Evolutionary conservation across 495 filamentous ascomycete genomes (phyloP), one percentile per base, ranked within the genome.

Genomic region (Annulohypoxylon moriforme): DNA sequence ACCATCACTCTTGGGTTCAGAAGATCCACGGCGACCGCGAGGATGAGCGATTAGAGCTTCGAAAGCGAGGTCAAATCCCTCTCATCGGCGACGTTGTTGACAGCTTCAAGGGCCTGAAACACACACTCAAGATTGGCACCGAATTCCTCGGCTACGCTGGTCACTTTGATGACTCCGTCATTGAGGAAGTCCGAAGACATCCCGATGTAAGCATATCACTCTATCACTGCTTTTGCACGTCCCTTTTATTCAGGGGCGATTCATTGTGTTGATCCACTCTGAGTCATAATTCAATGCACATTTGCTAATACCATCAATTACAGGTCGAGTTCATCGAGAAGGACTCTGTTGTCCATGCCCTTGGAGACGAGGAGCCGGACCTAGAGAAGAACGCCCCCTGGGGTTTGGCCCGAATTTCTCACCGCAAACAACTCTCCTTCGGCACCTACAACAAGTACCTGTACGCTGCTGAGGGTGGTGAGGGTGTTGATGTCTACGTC

Each of bases 401-500:
- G 96, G 96, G 96, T 83, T 84, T 99, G 62, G 96, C 96, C 55
- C 92, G 96, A 88, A 93, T 99, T 82, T 99, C 96, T 20, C 95
- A 98, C 84, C 92, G 97, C 60, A 86, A 96, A 68, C 82, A 85
- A 73, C 88, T 99, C 67, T 87, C 86, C 76, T 98, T 98, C 80
- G 91, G 91, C 69, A 93, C 89, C 79, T 98, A 95, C 87, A 98
- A 97, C 87, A 98, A 98, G 84, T 99, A 98, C 83, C 87, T 98
- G 13, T 98, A 95, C 78, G 88, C 94, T 27, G 89, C 88, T 46
- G 91, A 96, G 46, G 94, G 93, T 77, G 96, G 96, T 78, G 94
- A 98, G 84, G 96, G 96, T 81, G 96, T 99, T 77, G 96, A 99
- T 85, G 96, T 94, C 67, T 99, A 99, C 79, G 92, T 98, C 63